Evolutionary conservation across 352 stramenopile genomes (phyloP).

Genomic region (Pythium myriotylum): DNA sequence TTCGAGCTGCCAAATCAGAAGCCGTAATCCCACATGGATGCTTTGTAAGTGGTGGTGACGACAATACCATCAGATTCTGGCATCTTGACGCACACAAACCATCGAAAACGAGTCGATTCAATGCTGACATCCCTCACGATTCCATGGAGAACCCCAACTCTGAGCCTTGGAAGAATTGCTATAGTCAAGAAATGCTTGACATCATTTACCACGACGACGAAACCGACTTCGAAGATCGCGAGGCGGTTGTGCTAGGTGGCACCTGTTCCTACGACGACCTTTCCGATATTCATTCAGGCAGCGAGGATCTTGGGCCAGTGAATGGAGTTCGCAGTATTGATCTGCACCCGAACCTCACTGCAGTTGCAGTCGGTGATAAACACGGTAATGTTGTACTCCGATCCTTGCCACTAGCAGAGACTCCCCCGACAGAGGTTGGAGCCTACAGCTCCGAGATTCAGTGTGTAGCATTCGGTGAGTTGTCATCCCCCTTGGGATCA

Average conservation of each 20-base stretch:
- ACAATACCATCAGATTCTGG: conserved; percentile 89
- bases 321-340: conserved; percentile 50
- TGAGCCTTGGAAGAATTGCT: conserved; percentile 62
- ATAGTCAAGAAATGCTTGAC: conserved; percentile 73
- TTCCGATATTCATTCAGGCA: conserved; percentile 47
- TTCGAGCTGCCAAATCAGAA: conserved; percentile 14
- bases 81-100: conserved; percentile 74
- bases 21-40: conserved; percentile 57
- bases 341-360: conserved; percentile 57
- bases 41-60: conserved; percentile 84
- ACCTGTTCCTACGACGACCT: conserved; percentile 50
- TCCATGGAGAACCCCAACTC: conserved; percentile 12
- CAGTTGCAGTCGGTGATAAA: conserved; percentile 72
- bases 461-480: conserved; percentile 54
- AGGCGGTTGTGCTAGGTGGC: conserved; percentile 50
- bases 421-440: conserved; percentile 37
- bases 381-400: conserved; percentile 66
- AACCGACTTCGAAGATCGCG: conserved; percentile 44
- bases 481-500: conserved; percentile 9
- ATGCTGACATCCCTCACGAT: conserved; percentile 14
- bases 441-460: conserved; percentile 80
- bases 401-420: conserved; percentile 40
- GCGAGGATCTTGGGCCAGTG: conserved; percentile 33
- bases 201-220: conserved; percentile 65
- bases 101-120: conserved; percentile 26